Conservation (phyloP, 345 rosid genomes). For the Eucalyptus pumila region DNA sequence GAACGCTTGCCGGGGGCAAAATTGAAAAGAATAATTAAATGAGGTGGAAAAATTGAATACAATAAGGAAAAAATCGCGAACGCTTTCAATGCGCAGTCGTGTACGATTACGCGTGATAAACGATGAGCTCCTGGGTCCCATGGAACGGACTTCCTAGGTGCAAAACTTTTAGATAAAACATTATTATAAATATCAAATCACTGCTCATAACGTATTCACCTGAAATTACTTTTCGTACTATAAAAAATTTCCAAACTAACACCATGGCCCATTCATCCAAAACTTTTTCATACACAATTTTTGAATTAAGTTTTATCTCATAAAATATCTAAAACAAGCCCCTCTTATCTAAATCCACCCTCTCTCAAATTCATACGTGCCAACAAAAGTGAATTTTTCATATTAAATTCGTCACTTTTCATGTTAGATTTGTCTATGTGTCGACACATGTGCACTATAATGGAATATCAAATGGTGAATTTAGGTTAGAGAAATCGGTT, state of each 20-base stretch:
- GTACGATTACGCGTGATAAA: background rate
- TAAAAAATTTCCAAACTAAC: too few relatives aligned
- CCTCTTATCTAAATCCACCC: background rate
- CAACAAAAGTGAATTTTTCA: background rate
- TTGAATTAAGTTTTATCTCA: background rate
- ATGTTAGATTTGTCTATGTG: background rate
- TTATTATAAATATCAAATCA: background rate
- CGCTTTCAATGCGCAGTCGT: background rate
- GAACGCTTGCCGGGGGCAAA: background rate
- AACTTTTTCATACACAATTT: background rate
- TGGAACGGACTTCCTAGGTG: background rate
- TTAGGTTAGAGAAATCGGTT: fast-evolving
- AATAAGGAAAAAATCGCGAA: background rate
- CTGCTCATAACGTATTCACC: background rate
- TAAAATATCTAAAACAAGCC: background rate
- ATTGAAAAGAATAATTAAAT: background rate
- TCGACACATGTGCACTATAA: fast-evolving
- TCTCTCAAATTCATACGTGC: background rate
- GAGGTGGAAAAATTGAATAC: background rate
- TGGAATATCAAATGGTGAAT: fast-evolving
- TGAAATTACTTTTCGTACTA: background rate
- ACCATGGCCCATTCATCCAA: background rate
- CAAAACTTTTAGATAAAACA: background rate
- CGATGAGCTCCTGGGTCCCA: background rate
- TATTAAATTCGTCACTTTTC: fast-evolving